Conservation (phyloP, 1,284 basidiomycete species). For the Apiotrichum porosum region DNA sequence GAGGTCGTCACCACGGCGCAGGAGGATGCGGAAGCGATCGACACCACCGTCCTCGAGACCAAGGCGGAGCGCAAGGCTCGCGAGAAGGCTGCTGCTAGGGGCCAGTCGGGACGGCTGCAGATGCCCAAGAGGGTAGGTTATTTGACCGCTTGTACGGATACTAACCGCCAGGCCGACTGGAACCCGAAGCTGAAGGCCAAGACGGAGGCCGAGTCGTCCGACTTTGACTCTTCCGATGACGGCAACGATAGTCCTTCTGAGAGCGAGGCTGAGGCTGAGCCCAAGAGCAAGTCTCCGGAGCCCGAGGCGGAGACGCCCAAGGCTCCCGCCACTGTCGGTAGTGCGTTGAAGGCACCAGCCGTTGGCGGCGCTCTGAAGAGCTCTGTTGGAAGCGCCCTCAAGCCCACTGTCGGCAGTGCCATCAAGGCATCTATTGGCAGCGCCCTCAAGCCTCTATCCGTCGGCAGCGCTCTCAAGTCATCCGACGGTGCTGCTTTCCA, state of each 20-base stretch:
- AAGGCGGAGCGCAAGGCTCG: conserved; percentile 23
- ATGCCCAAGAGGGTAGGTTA: conserved; percentile 38
- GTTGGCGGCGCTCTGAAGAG: conserved; percentile 2
- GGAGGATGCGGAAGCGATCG: conserved; percentile 49
- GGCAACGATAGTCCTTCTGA: conserved; percentile 28
- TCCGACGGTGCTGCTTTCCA: conserved; percentile 25
- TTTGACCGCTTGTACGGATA: neutral
- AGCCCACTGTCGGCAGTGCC: conserved; percentile 1
- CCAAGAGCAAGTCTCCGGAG: neutral
- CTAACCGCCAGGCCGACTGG: conserved; percentile 37
- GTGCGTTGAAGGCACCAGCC: neutral
- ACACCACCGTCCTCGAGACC: conserved; percentile 45
- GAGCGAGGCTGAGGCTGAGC: conserved; percentile 5
- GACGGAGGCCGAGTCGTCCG: conserved; percentile 28
- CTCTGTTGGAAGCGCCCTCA: neutral
- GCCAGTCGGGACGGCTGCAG: conserved; percentile 12
- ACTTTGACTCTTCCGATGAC: conserved; percentile 48
- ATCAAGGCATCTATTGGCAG: conserved; percentile 1
- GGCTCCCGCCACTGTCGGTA: neutral
- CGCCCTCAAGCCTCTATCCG: neutral
- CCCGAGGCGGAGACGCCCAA: neutral
- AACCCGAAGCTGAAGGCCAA: conserved; percentile 30
- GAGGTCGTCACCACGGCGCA: conserved; percentile 58
- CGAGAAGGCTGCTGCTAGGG: conserved; percentile 18
- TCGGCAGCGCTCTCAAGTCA: conserved; percentile 13